Percentiles rank a stretch among this genome's conserved stretches.
Evolutionary conservation across 129 eudicot species (phyloP).

Genomic region (Oenanthe sinensis): DNA sequence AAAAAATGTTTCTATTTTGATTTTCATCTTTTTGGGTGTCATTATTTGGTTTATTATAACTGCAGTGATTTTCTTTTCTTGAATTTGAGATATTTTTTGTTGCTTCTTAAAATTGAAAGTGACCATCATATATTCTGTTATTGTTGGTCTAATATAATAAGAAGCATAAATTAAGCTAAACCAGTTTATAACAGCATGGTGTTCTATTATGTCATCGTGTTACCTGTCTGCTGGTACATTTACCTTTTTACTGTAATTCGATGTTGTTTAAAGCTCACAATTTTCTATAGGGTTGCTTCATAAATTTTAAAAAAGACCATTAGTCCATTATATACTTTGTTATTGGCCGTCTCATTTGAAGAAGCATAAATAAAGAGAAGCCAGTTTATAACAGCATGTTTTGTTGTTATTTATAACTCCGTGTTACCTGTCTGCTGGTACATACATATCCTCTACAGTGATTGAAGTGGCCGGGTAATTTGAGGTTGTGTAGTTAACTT

Average conservation of each 20-base stretch:
- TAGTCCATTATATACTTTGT: background rate
- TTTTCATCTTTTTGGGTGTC: background rate
- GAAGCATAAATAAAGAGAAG: no score
- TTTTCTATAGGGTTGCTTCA: background rate
- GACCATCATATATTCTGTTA: slow-evolving; percentile 9
- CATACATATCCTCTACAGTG: background rate
- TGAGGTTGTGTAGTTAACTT: background rate
- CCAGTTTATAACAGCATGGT: slow-evolving; percentile 29
- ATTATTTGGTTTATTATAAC: background rate
- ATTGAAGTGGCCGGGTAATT: background rate
- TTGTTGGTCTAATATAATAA: slow-evolving; percentile 1
- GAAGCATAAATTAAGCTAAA: slow-evolving; percentile 31
- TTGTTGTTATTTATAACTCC: background rate
- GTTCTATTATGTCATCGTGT: background rate
- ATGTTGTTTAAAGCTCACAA: background rate
- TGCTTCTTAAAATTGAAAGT: slow-evolving; percentile 13
- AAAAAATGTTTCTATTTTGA: background rate
- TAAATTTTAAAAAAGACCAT: background rate
- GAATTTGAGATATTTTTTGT: background rate
- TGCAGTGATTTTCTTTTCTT: background rate
- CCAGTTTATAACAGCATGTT: background rate
- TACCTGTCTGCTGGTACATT: background rate
- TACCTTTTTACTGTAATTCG: background rate
- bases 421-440: background rate
- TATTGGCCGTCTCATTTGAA: background rate